These are phyloP conservation scores for Maudiozyma humilis DNA, from an alignment of 1,139 yeast genomes.

Conservation along the genomic window DNA sequence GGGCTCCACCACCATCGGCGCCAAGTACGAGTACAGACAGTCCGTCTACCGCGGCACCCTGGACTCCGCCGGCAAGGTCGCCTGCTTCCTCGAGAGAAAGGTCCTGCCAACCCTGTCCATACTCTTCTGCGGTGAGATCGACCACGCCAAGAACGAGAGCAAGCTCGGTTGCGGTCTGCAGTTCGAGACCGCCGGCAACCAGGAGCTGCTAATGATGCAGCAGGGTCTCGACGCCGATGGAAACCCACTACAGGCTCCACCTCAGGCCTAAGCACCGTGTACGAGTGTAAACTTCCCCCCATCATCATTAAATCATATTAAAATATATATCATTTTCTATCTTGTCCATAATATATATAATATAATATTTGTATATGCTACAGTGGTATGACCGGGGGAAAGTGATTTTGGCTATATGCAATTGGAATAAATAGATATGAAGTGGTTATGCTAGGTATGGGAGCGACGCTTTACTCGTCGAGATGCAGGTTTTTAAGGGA, in stretches of 20 bases:
- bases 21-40: slow-evolving; percentile 96
- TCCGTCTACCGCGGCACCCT: slow-evolving; percentile 92
- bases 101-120: slow-evolving; percentile 85
- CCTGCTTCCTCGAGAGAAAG: slow-evolving; percentile 87
- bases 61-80: slow-evolving; percentile 85
- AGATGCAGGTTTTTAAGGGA: slow-evolving; percentile 9
- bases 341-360: slow-evolving; percentile 8
- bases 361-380: neutral
- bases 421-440: neutral
- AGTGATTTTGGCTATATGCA: no score
- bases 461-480: neutral
- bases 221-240: slow-evolving; percentile 81
- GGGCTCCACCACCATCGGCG: slow-evolving; percentile 90
- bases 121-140: slow-evolving; percentile 88
- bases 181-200: slow-evolving; percentile 90
- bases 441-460: no score
- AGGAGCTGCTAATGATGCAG: slow-evolving; percentile 68
- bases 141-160: slow-evolving; percentile 76
- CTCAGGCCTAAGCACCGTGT: slow-evolving; percentile 9
- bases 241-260: slow-evolving; percentile 60
- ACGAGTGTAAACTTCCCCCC: neutral
- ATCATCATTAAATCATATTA: neutral
- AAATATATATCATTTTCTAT: slow-evolving; percentile 1
- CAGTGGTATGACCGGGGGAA: neutral
- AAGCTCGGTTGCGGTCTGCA: slow-evolving; percentile 91